These are phyloP conservation scores for Pythium aristosporum DNA, from an alignment of 352 stramenopile species.

Conservation along the genomic window DNA sequence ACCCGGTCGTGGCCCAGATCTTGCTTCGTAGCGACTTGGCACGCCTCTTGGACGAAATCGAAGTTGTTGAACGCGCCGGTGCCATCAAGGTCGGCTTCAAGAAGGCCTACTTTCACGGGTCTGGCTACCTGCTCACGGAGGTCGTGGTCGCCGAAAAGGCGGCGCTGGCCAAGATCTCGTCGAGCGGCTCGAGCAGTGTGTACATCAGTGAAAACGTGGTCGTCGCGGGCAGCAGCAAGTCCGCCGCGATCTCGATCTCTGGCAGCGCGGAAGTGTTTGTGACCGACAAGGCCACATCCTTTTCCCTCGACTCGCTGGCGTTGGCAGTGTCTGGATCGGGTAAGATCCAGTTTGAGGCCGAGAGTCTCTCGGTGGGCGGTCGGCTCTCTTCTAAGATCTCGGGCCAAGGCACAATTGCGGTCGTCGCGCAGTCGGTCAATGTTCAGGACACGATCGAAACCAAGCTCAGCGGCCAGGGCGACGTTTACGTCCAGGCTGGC, in stretches of 20 bases:
- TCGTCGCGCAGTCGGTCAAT: conserved; percentile 17
- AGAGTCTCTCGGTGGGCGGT: conserved; percentile 7
- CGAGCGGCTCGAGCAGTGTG: conserved; percentile 42
- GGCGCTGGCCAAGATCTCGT: conserved; percentile 37
- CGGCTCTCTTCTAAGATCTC: conserved; percentile 19
- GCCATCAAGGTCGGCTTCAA: conserved; percentile 50
- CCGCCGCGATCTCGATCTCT: background rate
- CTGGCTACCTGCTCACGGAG: conserved; percentile 54
- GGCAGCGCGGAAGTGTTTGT: conserved; percentile 21
- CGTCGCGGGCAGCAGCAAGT: background rate
- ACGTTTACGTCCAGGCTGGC: conserved; percentile 24
- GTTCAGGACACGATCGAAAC: conserved; percentile 16
- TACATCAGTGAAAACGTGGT: conserved; percentile 34
- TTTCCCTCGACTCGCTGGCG: conserved; percentile 38
- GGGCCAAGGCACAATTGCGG: conserved; percentile 10
- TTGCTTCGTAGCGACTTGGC: conserved; percentile 56
- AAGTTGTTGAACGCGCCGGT: conserved; percentile 38
- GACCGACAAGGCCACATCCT: conserved; percentile 26
- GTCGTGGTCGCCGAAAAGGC: conserved; percentile 40
- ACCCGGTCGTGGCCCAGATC: conserved; percentile 41
- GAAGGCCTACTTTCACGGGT: conserved; percentile 42
- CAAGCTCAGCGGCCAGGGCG: conserved; percentile 18
- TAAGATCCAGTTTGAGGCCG: conserved; percentile 37
- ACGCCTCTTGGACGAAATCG: conserved; percentile 41
- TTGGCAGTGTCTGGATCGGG: conserved; percentile 29